These are phyloP conservation scores for Mayamaea pseudoterrestris DNA, from an alignment of 108 stramenopile species.

Conservation along the genomic window DNA sequence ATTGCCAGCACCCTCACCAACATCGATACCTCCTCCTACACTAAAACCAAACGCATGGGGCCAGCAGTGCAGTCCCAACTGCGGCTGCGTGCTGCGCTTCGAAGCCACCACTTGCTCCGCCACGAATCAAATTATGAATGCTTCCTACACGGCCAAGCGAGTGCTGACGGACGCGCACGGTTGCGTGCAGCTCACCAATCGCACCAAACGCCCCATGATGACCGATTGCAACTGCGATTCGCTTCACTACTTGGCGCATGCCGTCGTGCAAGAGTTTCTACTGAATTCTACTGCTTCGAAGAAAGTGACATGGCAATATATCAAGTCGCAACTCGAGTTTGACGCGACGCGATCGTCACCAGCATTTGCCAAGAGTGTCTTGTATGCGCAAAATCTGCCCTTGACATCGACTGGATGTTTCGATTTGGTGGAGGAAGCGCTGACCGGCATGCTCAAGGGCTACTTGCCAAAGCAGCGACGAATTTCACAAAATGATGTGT, in stretches of 20 bases:
- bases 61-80: constrained; percentile 66
- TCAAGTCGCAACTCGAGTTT: constrained; percentile 39
- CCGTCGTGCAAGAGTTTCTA: constrained; percentile 28
- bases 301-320: constrained; percentile 12
- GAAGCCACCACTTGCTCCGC: too few species aligned
- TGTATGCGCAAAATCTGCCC: constrained; percentile 27
- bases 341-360: constrained; percentile 31
- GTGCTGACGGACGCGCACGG: constrained; percentile 17
- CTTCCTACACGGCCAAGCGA: constrained; percentile 52
- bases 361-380: constrained; percentile 55
- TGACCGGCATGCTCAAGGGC: constrained; percentile 41
- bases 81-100: constrained; percentile 69
- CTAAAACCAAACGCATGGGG: constrained; percentile 69
- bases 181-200: constrained; percentile 19
- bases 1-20: too few species aligned
- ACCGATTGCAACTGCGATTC: constrained; percentile 58
- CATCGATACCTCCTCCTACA: too few species aligned
- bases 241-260: constrained; percentile 44
- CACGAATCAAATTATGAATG: constrained; percentile 17
- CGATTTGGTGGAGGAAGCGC: constrained; percentile 72
- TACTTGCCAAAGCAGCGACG: constrained; percentile 17
- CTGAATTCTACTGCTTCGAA: too few species aligned
- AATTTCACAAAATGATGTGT: too few species aligned
- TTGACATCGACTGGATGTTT: constrained; percentile 40
- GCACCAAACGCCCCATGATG: constrained; percentile 35